Evolutionary conservation across 2,329 filamentous ascomycete genomes (phyloP), one percentile per base, ranked within the genome.

Genomic region (Colletotrichum costaricense): DNA sequence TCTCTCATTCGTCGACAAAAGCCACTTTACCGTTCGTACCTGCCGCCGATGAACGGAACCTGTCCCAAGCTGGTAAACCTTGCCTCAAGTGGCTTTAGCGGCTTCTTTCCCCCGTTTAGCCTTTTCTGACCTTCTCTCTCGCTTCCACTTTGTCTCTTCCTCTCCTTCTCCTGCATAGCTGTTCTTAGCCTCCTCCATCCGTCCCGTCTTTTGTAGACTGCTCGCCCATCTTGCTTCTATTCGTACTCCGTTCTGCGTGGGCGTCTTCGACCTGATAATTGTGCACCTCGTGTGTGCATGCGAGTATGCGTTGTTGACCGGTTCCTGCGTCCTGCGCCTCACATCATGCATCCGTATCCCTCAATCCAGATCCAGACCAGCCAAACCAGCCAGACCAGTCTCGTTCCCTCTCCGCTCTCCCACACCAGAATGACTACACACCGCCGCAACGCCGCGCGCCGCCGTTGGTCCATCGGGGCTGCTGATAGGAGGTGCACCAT

Each of bases 11-110:
- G 70, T 19, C 22, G 33, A 12, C 11, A 38, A 60, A 70, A 70
- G 70, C 70, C 70, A 65, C 67, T 59, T 19, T 49, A 65, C 67
- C 66, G 70, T 73, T 69, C 55, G 70, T 65, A 65, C 66, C 67
- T 73, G 70, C 60, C 54, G 59, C 70, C 70, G 67, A 73, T 65
- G 59, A 59, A 56, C 63, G 55, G 59, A 56, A 73, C 67, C 59
- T 64, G 49, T 14, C 59, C 30, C n/a, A 5, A 54, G 30, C 54
- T 33, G 30, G 54, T 16, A 59, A 54, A 58, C 69, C 52, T 54
- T 59, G 58, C 58, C 14, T 2, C 57, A 49, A 55, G 19, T 56
- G 54, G 46, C 60, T 46, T 60, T 73, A 62, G 70, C 63, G 60
- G 24, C 46, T 46, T 49, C 19, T 49, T 65, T 33, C 60, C 67